Evolutionary conservation across 345 rosid species (phyloP), one percentile per base, ranked within the genome.

Genomic region (Triadica sebifera): DNA sequence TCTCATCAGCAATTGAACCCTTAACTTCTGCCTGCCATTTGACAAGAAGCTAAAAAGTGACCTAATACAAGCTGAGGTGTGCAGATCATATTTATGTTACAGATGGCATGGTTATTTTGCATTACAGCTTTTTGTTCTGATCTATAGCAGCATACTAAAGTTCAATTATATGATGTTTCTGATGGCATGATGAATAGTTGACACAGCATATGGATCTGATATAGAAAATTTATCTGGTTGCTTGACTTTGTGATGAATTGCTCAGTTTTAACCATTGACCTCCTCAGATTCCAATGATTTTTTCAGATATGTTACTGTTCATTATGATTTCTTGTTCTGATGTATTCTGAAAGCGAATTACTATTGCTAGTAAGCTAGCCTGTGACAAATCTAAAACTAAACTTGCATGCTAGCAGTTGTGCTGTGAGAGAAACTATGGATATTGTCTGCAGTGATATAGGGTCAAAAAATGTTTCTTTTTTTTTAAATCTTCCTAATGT

Each of bases 271-370:
- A n/a, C 5, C 12, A 13, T 57, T 57, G 61, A 57, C 20, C 25
- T 57, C 34, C 61, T 57, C 29, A n/a, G 61, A 57, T 9, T 57
- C 7, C 34, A 13, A 52, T 13, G n/a, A 52, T 52, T 8, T 52
- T 52, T 19, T 52, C 34, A n/a, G 34, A 24, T 12, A 7, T 29
- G 12, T 57, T 20, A n/a, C 61, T 1, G 12, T 57, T 24, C 6
- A 57, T 20, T 24, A 20, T 57, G 11, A 20, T 9, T n/a, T 29
- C 13, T 59, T 59, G 17, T 59, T 59, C 17, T 59, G 17, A 29
- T 25, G 64, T 24, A 59, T 29, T 22, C 39, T 59, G 9, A 85
- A 74, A 7, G 52, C 39, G 34, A 73, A 57, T 43, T 65, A 75
- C 60, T 22, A 63, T 59, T 79, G 69, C 51, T 65, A n/a, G 69